These are phyloP conservation scores for Eleusine coracana DNA, from an alignment of 176 grass and related monocot genomes.

Conservation along the genomic window DNA sequence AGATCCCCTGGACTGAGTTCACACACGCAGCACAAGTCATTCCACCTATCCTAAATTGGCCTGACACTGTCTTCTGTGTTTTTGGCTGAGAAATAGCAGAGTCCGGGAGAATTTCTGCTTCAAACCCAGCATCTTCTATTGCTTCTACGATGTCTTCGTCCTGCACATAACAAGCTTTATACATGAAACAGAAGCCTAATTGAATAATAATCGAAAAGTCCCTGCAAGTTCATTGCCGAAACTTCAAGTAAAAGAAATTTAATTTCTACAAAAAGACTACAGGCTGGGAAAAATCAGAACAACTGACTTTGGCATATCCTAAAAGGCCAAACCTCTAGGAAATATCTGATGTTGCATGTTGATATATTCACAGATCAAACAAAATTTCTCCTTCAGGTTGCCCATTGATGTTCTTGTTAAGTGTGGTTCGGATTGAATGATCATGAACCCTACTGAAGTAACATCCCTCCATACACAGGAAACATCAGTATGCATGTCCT, in stretches of 20 bases:
- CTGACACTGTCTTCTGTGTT: slow-evolving; percentile 63
- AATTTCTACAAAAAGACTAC: not conserved
- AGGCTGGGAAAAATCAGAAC: not conserved
- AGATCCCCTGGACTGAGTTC: slow-evolving; percentile 90
- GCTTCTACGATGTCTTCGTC: slow-evolving; percentile 81
- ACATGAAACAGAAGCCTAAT: not conserved
- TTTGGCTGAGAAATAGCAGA: slow-evolving; percentile 61
- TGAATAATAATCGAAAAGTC: not conserved
- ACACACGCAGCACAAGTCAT: slow-evolving; percentile 97
- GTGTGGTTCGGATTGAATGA: not conserved
- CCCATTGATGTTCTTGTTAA: not conserved
- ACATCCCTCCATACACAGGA: not conserved
- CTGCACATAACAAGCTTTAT: slow-evolving; percentile 57
- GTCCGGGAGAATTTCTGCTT: slow-evolving; percentile 86
- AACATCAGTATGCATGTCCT: not conserved
- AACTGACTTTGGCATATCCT: not conserved
- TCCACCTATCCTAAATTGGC: slow-evolving; percentile 91
- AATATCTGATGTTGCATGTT: not conserved
- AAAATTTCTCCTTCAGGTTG: not conserved
- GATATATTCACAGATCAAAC: not conserved
- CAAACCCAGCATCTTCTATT: slow-evolving; percentile 93
- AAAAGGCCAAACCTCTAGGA: slow-evolving; percentile 6
- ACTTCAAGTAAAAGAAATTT: slow-evolving; percentile 25
- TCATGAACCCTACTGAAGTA: not conserved
- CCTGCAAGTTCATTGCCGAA: not conserved